Evolutionary conservation across 176 grass and related monocot genomes (phyloP), one percentile per base, ranked within the genome.

Genomic region (Eremochloa ophiuroides): DNA sequence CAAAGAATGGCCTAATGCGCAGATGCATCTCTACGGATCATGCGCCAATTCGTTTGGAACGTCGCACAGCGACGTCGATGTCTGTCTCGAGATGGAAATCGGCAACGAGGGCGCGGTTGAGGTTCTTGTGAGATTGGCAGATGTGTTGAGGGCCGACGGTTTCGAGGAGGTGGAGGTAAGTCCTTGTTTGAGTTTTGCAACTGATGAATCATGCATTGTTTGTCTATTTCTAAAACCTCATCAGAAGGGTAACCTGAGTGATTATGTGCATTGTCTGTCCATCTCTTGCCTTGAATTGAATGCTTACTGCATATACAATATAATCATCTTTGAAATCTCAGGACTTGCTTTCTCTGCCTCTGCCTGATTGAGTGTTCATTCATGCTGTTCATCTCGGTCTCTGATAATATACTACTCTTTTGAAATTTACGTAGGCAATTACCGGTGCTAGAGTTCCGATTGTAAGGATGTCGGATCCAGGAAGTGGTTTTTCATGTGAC

Each of bases 1-100:
- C 74, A 86, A 80, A 76, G 82, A 93, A 40, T 93, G 88, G 88
- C 85, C 85, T 11, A 5, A 81, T 11, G 85, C 83, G 39, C 70
- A 73, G 91, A 43, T 90, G 58, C 88, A 93, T 47, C 88, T 93
- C 51, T 93, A 88, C 37, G 91, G 88, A 35, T 93, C 91, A 8
- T 93, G 91, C 30, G 85, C 79, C n/a, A 93, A 88, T 74, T 88
- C 91, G 1, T 93, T 90, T n/a, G 88, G 85, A 0, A 79, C 81
- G 4, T 69, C 82, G 1, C 80, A 83, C 8, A 93, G 88, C 0
- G 88, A 93, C 39, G 53, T 93, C 0, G 88, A 93, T 23, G 86
- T 93, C 33, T 93, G 91, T 56, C 78, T 93, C 61, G 51, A 87
- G 9, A 83, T 88, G 56, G 88, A 86, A 5, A 53, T 39, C 20